These are phyloP conservation scores for Trypanosoma caninum DNA, from an alignment of 208 protist species.

Conservation along the genomic window DNA sequence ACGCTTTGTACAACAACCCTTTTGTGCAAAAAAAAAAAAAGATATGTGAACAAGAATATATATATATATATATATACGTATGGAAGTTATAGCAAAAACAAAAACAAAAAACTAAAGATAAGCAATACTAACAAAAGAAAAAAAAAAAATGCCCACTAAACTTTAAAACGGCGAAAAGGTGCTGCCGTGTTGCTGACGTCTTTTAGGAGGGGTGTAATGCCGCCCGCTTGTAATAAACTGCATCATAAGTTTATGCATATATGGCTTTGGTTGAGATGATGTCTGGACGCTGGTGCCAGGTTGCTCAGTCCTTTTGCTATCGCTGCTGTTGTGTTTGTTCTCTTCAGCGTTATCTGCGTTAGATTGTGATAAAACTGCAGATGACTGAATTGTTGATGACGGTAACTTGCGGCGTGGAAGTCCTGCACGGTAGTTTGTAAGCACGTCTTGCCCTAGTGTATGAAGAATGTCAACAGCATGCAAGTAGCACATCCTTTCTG, in stretches of 20 bases:
- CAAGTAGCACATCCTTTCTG: slow-evolving; percentile 70
- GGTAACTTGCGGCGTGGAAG: slow-evolving; percentile 33
- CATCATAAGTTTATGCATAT: slow-evolving; percentile 61
- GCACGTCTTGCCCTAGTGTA: slow-evolving; percentile 45
- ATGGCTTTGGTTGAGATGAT: slow-evolving; percentile 21
- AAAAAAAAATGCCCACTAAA: too few species aligned
- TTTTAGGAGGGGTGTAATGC: slow-evolving; percentile 33
- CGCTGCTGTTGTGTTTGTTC: neutral
- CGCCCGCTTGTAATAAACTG: slow-evolving; percentile 40
- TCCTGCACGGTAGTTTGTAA: slow-evolving; percentile 33
- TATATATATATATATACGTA: too few species aligned
- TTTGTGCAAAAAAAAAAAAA: too few species aligned
- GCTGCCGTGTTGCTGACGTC: slow-evolving; percentile 14
- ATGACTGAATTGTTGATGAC: neutral
- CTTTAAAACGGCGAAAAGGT: slow-evolving; percentile 25
- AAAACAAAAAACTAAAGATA: neutral
- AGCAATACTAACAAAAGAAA: neutral
- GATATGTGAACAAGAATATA: too few species aligned
- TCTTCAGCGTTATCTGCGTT: neutral
- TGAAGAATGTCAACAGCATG: slow-evolving; percentile 69
- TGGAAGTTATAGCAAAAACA: too few species aligned
- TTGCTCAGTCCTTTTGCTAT: neutral
- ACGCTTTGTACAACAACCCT: too few species aligned
- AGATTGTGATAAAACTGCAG: neutral
- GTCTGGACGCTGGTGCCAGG: too few species aligned